phyloP scores from a whole-genome alignment of 2,329 filamentous ascomycete species.

The Chaetomium strumarium region DNA sequence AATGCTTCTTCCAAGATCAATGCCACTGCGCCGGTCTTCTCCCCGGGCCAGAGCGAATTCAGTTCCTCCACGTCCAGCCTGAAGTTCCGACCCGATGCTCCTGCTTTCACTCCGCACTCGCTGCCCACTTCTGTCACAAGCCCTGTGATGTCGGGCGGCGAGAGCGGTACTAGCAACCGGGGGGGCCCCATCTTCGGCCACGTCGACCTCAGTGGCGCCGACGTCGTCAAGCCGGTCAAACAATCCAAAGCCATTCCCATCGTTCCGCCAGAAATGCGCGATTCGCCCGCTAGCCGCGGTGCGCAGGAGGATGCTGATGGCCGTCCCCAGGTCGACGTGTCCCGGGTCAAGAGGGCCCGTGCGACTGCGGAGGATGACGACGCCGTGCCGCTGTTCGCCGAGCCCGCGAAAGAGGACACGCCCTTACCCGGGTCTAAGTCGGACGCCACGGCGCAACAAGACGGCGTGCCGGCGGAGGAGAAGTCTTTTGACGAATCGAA shows the following conservation, averaged over 20 bases:
- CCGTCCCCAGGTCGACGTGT: constrained; percentile 56
- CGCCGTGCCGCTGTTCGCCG: constrained; percentile 69
- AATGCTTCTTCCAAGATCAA: constrained; percentile 54
- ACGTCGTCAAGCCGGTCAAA: constrained; percentile 60
- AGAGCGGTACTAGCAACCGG: constrained; percentile 36
- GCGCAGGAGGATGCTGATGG: constrained; percentile 51
- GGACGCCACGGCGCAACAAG: constrained; percentile 27
- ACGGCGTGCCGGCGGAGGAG: constrained; percentile 26
- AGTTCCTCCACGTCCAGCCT: constrained; percentile 62
- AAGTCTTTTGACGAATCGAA: constrained; percentile 38
- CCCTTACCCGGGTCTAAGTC: constrained; percentile 28
- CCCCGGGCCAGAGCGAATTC: constrained; percentile 59
- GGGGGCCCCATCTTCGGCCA: constrained; percentile 61
- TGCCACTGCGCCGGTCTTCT: constrained; percentile 64
- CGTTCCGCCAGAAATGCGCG: constrained; percentile 53
- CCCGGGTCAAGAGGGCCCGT: constrained; percentile 69
- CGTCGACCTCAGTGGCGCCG: constrained; percentile 56
- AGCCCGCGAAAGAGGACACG: constrained; percentile 36
- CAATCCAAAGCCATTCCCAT: constrained; percentile 82
- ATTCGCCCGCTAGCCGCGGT: constrained; percentile 26
- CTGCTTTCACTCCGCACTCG: constrained; percentile 63
- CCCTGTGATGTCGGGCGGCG: constrained; percentile 39
- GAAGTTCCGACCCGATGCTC: constrained; percentile 70
- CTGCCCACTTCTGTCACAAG: constrained; percentile 45
- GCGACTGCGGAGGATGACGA: constrained; percentile 61